phyloP scores from a whole-genome alignment of 73 alveolate species.

The Paramecium sexaurelia region DNA sequence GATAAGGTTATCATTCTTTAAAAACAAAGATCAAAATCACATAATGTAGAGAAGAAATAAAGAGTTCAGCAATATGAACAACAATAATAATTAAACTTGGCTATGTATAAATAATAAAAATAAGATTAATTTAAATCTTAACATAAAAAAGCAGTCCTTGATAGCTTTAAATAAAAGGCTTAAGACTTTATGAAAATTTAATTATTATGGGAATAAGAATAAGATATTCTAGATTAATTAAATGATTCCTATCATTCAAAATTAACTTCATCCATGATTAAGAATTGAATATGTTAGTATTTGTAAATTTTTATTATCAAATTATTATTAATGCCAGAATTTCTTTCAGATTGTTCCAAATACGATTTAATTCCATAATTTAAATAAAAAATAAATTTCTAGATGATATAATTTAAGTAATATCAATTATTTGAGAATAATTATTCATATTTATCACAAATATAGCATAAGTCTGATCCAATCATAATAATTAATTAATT shows the following conservation, averaged over 20 bases:
- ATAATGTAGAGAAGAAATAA: not conserved
- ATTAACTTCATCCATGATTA: not conserved
- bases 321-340: slow-evolving; percentile 8
- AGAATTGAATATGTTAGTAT: not conserved
- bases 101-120: not conserved
- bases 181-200: not conserved
- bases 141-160: not conserved
- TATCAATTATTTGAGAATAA: not conserved
- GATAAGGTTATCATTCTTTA: not conserved
- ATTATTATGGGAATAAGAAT: not conserved
- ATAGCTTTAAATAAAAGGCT: slow-evolving; percentile 17
- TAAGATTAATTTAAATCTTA: not conserved
- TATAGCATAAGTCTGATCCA: not conserved
- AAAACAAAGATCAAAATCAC: not conserved
- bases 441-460: not conserved
- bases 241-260: not conserved
- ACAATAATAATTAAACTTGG: slow-evolving; percentile 3
- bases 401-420: not conserved
- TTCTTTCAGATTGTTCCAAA: not conserved
- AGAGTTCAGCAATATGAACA: slow-evolving; percentile 5
- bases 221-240: not conserved
- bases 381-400: not conserved
- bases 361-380: not conserved
- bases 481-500: not conserved
- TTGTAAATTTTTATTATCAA: not conserved